These are phyloP conservation scores for Rhizophagus sp. DNA, from an alignment of 192 early-diverging fungal genomes.

Conservation along the genomic window DNA sequence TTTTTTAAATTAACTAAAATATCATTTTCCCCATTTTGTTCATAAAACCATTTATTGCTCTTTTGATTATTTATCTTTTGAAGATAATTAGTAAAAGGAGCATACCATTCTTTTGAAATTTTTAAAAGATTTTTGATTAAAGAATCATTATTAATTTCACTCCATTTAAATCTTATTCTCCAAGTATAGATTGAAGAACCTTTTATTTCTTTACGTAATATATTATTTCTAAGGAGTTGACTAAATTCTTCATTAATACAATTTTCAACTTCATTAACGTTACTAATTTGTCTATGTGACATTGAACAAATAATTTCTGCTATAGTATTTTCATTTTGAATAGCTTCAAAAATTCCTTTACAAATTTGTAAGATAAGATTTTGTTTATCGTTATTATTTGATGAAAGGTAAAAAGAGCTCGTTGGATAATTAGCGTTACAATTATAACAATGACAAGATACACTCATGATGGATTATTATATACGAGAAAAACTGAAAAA, in stretches of 20 bases:
- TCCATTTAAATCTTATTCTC: not conserved
- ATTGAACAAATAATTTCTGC: not conserved
- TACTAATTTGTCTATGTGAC: not conserved
- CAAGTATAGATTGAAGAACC: not conserved
- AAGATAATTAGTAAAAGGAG: not conserved
- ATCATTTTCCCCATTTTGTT: too few relatives aligned
- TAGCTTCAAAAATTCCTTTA: not conserved
- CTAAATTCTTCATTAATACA: not conserved
- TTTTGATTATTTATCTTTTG: not conserved
- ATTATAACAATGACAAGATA: not conserved
- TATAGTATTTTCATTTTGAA: not conserved
- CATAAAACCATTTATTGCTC: not conserved
- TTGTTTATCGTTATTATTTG: conserved; percentile 10
- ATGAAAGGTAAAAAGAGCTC: not conserved
- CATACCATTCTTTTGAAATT: not conserved
- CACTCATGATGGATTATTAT: not conserved
- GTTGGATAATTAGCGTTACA: not conserved
- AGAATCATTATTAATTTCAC: not conserved
- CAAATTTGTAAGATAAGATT: not conserved
- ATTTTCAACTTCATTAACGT: not conserved
- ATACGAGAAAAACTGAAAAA: too few relatives aligned
- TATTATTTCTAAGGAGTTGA: not conserved
- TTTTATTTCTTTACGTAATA: not conserved
- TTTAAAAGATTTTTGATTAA: not conserved
- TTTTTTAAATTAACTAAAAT: not conserved